phyloP scores from a whole-genome alignment of 73 alveolate species.

The Durusdinium trenchii region DNA sequence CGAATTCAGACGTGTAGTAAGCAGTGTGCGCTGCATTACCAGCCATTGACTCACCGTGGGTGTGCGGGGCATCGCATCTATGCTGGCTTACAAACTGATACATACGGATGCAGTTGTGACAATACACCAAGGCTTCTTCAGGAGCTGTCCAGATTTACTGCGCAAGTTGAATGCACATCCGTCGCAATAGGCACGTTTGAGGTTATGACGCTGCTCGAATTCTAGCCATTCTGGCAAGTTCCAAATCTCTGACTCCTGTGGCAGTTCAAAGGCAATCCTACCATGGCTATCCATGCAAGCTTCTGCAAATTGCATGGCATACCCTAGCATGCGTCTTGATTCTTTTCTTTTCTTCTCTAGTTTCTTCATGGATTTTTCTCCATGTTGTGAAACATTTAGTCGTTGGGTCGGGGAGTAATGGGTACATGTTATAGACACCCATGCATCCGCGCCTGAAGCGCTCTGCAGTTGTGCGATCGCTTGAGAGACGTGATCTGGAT shows the following conservation, averaged over 20 bases:
- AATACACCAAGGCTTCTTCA: background rate
- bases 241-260: slow-evolving; percentile 18
- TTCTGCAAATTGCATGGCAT: background rate
- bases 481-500: slow-evolving; percentile 9
- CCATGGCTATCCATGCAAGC: background rate
- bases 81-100: background rate
- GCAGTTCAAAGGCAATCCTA: background rate
- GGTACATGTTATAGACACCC: background rate
- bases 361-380: background rate
- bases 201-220: background rate
- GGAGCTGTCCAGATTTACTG: background rate
- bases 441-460: background rate
- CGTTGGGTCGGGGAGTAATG: background rate
- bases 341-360: background rate
- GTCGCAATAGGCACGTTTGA: background rate
- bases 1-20: background rate
- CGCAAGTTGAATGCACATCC: background rate
- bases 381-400: background rate
- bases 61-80: background rate
- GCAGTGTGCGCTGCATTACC: background rate
- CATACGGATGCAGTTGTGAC: background rate
- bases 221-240: background rate
- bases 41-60: background rate
- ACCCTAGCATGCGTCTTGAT: background rate
- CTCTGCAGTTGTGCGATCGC: background rate